phyloP scores from a whole-genome alignment of 106 monocot species.

The Dendrobium chrysotoxum region DNA sequence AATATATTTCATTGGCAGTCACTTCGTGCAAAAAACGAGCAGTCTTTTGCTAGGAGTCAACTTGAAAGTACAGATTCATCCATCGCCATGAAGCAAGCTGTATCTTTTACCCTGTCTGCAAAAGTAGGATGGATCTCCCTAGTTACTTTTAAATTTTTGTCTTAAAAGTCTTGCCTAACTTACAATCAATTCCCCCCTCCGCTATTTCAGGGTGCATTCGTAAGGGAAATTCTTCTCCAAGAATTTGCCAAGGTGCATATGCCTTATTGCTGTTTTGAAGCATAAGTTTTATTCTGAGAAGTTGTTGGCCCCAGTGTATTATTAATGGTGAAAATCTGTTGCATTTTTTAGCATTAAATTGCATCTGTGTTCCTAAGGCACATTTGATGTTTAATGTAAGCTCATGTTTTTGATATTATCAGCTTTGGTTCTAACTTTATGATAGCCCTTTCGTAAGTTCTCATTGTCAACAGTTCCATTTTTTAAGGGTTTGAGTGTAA shows the following conservation, averaged over 20 bases:
- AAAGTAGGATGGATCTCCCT: slow-evolving; percentile 49
- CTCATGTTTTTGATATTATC: neutral
- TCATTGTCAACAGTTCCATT: neutral
- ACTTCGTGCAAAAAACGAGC: slow-evolving; percentile 79
- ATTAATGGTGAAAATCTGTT: too few relatives aligned
- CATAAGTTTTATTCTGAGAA: too few relatives aligned
- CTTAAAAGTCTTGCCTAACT: neutral
- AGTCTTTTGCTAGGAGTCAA: slow-evolving; percentile 30
- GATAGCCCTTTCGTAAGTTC: neutral
- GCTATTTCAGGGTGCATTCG: slow-evolving; percentile 76
- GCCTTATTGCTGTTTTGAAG: neutral
- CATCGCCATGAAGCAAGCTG: slow-evolving; percentile 50
- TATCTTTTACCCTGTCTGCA: slow-evolving; percentile 80
- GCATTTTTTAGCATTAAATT: too few relatives aligned
- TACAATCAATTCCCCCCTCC: neutral
- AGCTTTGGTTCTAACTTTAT: neutral
- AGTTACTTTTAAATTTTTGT: neutral
- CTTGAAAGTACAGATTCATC: slow-evolving; percentile 29
- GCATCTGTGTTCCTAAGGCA: too few relatives aligned
- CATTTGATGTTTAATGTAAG: neutral
- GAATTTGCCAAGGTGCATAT: slow-evolving; percentile 80
- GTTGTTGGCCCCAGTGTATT: too few relatives aligned
- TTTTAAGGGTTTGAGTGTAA: neutral
- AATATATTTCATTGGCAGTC: slow-evolving; percentile 39
- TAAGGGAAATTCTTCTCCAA: slow-evolving; percentile 86